Evolutionary conservation across 169 alveolate species (phyloP).

Genomic region (Eimeria nieschulzi): DNA sequence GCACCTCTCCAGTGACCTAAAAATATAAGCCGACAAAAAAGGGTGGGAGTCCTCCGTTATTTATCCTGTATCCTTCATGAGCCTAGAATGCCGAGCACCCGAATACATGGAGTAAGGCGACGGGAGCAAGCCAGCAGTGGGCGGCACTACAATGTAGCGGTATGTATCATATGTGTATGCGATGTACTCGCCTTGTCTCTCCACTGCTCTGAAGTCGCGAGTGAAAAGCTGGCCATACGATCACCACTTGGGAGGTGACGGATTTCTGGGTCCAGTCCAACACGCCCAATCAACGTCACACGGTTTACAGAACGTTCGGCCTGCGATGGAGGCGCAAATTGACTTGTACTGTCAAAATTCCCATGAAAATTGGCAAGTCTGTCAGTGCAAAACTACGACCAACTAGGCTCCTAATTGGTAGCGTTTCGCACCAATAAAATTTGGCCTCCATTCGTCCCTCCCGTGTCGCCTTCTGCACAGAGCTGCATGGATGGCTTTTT

Average conservation of each 20-base stretch:
- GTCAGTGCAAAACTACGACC: not conserved
- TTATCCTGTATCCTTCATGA: too few relatives aligned
- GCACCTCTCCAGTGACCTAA: slow-evolving; percentile 56
- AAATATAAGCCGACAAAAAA: not conserved
- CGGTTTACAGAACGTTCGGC: slow-evolving; percentile 49
- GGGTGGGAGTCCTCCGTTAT: not conserved
- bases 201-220: slow-evolving; percentile 80
- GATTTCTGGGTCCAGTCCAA: slow-evolving; percentile 42
- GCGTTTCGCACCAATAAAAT: not conserved
- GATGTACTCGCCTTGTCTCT: slow-evolving; percentile 69
- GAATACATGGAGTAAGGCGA: too few relatives aligned
- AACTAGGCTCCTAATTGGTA: not conserved
- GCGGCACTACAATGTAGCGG: not conserved
- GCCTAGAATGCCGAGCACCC: too few relatives aligned
- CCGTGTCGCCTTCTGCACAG: not conserved
- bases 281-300: slow-evolving; percentile 55
- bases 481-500: not conserved
- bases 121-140: not conserved
- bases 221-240: slow-evolving; percentile 76
- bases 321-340: not conserved
- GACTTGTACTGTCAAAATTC: not conserved
- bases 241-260: slow-evolving; percentile 77
- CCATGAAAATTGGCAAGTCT: not conserved
- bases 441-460: slow-evolving; percentile 2
- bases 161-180: too few relatives aligned